Percentiles rank a stretch among this genome's conserved stretches.
Conservation (phyloP, 164 flowering plant species). For the Berberis thunbergii region DNA sequence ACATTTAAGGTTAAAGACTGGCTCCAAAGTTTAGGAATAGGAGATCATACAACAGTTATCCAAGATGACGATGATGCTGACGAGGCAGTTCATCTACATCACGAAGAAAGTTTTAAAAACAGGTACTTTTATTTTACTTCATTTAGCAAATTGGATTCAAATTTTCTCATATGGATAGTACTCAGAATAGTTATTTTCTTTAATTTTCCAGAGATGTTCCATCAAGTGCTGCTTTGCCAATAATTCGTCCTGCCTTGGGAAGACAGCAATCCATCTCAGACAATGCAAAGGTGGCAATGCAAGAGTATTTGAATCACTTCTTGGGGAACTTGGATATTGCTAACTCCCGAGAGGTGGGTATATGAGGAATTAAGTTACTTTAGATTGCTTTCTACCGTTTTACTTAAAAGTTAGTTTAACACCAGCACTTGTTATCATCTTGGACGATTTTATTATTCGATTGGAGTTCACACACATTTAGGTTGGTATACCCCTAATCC, state of each 20-base stretch:
- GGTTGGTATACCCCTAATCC: no score
- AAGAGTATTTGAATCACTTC: conserved; percentile 86
- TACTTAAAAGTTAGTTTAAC: no score
- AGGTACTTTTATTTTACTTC: conserved; percentile 37
- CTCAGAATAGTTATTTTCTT: conserved; percentile 11
- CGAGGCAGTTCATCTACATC: conserved; percentile 47
- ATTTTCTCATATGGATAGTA: background rate
- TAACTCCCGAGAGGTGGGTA: conserved; percentile 78
- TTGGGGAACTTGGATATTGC: conserved; percentile 85
- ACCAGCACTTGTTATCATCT: no score
- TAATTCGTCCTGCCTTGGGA: conserved; percentile 84
- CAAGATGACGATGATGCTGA: conserved; percentile 87
- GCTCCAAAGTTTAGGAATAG: conserved; percentile 97
- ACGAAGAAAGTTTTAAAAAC: conserved; percentile 69
- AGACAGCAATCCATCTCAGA: conserved; percentile 89
- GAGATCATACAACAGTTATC: conserved; percentile 61
- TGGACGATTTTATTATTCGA: no score
- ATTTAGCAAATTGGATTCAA: conserved; percentile 4
- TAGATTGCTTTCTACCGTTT: no score
- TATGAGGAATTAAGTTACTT: background rate
- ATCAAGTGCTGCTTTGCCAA: conserved; percentile 87
- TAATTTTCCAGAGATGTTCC: conserved; percentile 81
- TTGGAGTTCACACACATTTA: no score
- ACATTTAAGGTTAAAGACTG: conserved; percentile 87
- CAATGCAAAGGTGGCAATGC: conserved; percentile 89